These are phyloP conservation scores for Arthrobotrys musiformis DNA, from an alignment of 2,329 filamentous ascomycete genomes.

Conservation along the genomic window DNA sequence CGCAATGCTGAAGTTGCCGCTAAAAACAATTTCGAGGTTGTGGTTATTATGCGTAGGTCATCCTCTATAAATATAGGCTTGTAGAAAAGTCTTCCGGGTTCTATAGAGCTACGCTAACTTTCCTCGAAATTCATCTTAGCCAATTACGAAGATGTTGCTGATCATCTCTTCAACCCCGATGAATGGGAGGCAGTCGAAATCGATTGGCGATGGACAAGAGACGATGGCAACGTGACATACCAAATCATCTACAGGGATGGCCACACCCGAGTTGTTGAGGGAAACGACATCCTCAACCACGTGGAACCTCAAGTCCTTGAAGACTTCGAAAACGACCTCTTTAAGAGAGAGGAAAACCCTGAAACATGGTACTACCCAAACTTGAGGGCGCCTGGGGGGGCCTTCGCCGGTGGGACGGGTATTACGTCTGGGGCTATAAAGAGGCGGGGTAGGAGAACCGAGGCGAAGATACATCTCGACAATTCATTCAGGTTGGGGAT, in stretches of 20 bases:
- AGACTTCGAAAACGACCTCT: conserved; percentile 45
- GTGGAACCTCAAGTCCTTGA: conserved; percentile 35
- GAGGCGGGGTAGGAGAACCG: conserved; percentile 32
- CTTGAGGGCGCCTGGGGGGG: conserved; percentile 40
- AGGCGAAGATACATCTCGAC: conserved; percentile 33
- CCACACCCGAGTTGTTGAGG: conserved; percentile 27
- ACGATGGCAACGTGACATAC: conserved; percentile 35
- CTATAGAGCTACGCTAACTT: neutral
- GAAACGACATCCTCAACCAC: conserved; percentile 19
- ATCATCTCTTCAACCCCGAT: conserved; percentile 42
- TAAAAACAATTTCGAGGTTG: conserved; percentile 40
- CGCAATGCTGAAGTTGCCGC: conserved; percentile 10
- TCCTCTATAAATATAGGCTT: neutral
- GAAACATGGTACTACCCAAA: conserved; percentile 51
- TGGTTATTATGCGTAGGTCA: conserved; percentile 40
- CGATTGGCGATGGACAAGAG: conserved; percentile 39
- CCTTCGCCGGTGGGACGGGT: conserved; percentile 42
- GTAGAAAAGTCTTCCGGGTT: neutral
- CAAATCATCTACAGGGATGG: conserved; percentile 49
- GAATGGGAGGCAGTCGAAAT: conserved; percentile 48
- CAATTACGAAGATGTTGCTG: conserved; percentile 39
- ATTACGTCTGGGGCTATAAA: conserved; percentile 39
- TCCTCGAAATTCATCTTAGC: conserved; percentile 1
- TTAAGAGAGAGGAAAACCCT: conserved; percentile 41
- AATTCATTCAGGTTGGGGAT: conserved; percentile 35